Evolutionary conservation across 2,329 filamentous ascomycete species (phyloP), one percentile per base, ranked within the genome.

Genomic region (Teratosphaeria pseudoeucalypti): DNA sequence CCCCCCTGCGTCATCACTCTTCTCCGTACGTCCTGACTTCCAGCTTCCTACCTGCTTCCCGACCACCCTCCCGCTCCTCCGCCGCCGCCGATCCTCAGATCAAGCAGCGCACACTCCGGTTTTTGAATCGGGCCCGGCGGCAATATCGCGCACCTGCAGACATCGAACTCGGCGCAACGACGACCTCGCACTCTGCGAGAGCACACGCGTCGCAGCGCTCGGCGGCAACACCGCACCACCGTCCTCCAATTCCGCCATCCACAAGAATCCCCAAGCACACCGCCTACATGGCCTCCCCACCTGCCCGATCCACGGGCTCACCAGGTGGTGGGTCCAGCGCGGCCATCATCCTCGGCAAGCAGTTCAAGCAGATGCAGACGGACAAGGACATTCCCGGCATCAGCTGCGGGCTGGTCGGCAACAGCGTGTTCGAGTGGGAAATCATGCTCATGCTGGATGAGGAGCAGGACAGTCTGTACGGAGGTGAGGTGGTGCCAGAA

Each of bases 401-500:
- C 71, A 96, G 91, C 63, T 95, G 90, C 69, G 94, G 94, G 0
- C 79, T 99, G 52, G 85, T 92, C 57, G 85, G 87, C 69, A 89
- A 88, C 73, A 88, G 95, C 72, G 85, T 97, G 10, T 96, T 96
- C 66, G 89, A 95, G 78, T 99, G 94, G 94, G 92, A 97, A 75
- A 91, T 97, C 23, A 96, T 96, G 89, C 84, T 99, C 62, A 97
- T 99, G 92, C 92, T 97, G 65, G 90, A 85, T 63, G 91, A 95
- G 71, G 92, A 89, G 76, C 69, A 71, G 61, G 70, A 70, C 55
- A 92, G 92, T 76, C 89, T 89, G 75, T 96, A 96, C 69, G 92
- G 92, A 69, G 92, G 92, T 92, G 77, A 60, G 83, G 76, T 14
- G 34, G 14, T 37, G 37, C 16, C 23, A 58, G 29, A 32, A 32